Evolutionary conservation across 352 stramenopile genomes (phyloP).

Genomic region (Phytophthora quininea): DNA sequence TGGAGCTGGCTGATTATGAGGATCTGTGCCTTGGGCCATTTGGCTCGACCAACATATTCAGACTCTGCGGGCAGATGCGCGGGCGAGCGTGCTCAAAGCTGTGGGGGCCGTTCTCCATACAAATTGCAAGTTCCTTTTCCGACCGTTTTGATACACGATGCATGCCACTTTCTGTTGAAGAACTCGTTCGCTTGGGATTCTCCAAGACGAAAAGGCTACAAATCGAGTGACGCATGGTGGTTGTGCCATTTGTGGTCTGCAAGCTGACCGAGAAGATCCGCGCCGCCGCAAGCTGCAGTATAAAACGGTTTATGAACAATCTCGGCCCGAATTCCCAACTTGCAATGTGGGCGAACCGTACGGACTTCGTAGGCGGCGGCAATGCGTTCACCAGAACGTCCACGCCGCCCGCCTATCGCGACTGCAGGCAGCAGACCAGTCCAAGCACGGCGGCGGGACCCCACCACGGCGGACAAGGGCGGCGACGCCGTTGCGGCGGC

Average conservation of each 20-base stretch:
- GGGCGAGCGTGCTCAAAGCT: neutral
- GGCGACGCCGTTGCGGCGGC: neutral
- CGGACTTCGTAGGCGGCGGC: neutral
- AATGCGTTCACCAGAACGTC: neutral
- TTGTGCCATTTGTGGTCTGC: neutral
- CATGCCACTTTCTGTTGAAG: too few species aligned
- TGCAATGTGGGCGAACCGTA: slow-evolving; percentile 1
- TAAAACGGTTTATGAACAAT: neutral
- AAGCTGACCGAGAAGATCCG: too few species aligned
- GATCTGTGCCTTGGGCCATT: neutral
- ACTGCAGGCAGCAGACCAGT: slow-evolving; percentile 24
- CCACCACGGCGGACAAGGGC: slow-evolving; percentile 1
- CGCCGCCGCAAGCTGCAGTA: too few species aligned
- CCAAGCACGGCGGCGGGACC: slow-evolving; percentile 35
- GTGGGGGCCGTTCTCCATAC: slow-evolving; percentile 23
- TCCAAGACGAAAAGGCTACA: too few species aligned
- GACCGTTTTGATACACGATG: too few species aligned
- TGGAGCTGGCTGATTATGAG: neutral
- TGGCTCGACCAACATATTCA: neutral
- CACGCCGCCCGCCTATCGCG: slow-evolving; percentile 6
- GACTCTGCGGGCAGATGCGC: too few species aligned
- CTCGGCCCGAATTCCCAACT: neutral
- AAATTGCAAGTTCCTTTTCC: slow-evolving; percentile 20
- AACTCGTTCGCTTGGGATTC: too few species aligned
- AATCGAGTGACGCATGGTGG: too few species aligned